These are phyloP conservation scores for Ganoderma meredithae DNA, from an alignment of 1,284 basidiomycete genomes.

Conservation along the genomic window DNA sequence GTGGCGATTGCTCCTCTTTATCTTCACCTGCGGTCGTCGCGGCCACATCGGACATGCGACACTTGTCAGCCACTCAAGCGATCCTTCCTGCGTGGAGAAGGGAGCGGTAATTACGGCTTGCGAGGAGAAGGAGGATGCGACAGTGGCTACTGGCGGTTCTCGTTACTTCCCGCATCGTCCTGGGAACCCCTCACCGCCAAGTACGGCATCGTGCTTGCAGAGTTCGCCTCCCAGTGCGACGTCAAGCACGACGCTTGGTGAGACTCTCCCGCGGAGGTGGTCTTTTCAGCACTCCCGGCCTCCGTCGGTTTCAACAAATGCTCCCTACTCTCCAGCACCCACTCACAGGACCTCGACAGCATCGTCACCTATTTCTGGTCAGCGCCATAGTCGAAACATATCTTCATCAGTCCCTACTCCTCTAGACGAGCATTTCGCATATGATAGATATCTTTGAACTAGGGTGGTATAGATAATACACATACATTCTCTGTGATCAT, in stretches of 20 bases:
- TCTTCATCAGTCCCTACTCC: slow-evolving; percentile 34
- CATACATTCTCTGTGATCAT: neutral
- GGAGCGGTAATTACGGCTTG: slow-evolving; percentile 16
- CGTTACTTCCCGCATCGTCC: slow-evolving; percentile 47
- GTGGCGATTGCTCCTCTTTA: slow-evolving; percentile 37
- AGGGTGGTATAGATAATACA: slow-evolving; percentile 19
- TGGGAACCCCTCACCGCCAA: slow-evolving; percentile 55
- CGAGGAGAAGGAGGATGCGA: slow-evolving; percentile 40
- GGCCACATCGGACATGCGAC: slow-evolving; percentile 30
- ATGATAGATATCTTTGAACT: slow-evolving; percentile 17
- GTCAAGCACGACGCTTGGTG: slow-evolving; percentile 50
- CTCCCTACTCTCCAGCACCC: slow-evolving; percentile 32
- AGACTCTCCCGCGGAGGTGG: slow-evolving; percentile 53
- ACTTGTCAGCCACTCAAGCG: slow-evolving; percentile 34
- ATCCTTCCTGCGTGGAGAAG: slow-evolving; percentile 34
- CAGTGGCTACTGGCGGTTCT: slow-evolving; percentile 33
- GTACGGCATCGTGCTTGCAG: slow-evolving; percentile 32
- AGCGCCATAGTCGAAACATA: slow-evolving; percentile 33
- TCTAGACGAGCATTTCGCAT: slow-evolving; percentile 28
- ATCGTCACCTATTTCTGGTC: slow-evolving; percentile 31
- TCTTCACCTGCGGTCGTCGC: slow-evolving; percentile 31
- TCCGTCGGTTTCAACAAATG: slow-evolving; percentile 45
- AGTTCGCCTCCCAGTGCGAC: slow-evolving; percentile 49
- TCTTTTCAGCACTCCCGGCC: slow-evolving; percentile 50
- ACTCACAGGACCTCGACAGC: slow-evolving; percentile 30